phyloP scores from a whole-genome alignment of 2,329 filamentous ascomycete species.

The Macroventuria anomochaeta region DNA sequence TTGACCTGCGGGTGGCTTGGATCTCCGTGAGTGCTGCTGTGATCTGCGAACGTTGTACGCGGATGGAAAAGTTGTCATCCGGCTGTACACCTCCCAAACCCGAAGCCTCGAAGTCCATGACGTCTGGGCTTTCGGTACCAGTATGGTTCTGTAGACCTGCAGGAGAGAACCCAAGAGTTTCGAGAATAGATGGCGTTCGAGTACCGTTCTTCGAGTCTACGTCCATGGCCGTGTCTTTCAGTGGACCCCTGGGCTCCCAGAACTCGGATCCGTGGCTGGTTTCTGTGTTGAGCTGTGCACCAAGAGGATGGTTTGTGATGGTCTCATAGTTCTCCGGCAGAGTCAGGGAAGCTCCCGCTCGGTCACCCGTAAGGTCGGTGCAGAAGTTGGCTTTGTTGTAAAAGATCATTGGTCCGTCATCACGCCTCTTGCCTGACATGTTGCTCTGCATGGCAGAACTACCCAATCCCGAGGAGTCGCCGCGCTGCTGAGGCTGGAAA shows the following conservation, averaged over 20 bases:
- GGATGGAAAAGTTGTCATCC: slow-evolving; percentile 61
- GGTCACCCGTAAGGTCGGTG: slow-evolving; percentile 77
- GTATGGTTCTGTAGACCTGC: slow-evolving; percentile 35
- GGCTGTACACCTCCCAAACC: slow-evolving; percentile 68
- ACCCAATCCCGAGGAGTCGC: slow-evolving; percentile 52
- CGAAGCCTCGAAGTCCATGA: slow-evolving; percentile 54
- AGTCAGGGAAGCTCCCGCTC: slow-evolving; percentile 25
- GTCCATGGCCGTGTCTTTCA: slow-evolving; percentile 32
- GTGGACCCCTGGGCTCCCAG: slow-evolving; percentile 33
- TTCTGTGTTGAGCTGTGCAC: slow-evolving; percentile 14
- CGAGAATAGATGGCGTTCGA: slow-evolving; percentile 35
- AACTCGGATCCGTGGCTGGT: slow-evolving; percentile 32
- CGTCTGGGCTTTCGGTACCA: slow-evolving; percentile 32
- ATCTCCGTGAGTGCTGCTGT: slow-evolving; percentile 10
- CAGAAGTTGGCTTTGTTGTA: slow-evolving; percentile 82
- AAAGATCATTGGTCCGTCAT: slow-evolving; percentile 81
- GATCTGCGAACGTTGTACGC: slow-evolving; percentile 52
- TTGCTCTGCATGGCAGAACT: slow-evolving; percentile 57
- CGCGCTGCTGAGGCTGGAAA: slow-evolving; percentile 35
- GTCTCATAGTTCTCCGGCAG: slow-evolving; percentile 38
- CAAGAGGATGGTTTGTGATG: slow-evolving; percentile 44
- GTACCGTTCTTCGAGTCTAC: slow-evolving; percentile 37
- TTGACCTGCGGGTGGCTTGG: slow-evolving; percentile 16
- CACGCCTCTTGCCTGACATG: slow-evolving; percentile 59
- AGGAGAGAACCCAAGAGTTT: slow-evolving; percentile 49